Evolutionary conservation across 2,329 filamentous ascomycete genomes (phyloP), one percentile per base, ranked within the genome.

Genomic region (Fusarium oxysporum): DNA sequence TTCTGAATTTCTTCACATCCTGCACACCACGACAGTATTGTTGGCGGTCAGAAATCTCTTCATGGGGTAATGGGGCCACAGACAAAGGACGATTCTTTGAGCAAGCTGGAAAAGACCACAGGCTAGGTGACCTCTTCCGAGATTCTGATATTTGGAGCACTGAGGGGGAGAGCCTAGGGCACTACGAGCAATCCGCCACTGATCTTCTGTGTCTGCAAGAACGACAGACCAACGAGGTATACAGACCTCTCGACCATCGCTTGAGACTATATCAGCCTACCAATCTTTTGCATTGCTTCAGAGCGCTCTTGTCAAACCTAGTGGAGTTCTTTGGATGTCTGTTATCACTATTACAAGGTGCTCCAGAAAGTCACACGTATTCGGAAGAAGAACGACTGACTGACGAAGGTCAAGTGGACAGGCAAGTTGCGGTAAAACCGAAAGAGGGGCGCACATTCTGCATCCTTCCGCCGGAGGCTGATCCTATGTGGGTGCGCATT

Each of bases 391-490:
- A 25, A 25, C 33, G 19, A 37, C 10, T n/a, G 25, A 17, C 33
- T 28, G 48, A 13, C 21, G 32, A 38, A 53, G 33, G 11, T 37
- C n/a, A 19, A 30, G 33, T 38, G n/a, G n/a, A 51, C 32, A 51
- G 48, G 48, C 23, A 51, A 37, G n/a, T 23, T 53, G 48, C 32
- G 16, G 33, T 38, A 25, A 53, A 38, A 25, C 48, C 48, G 48
- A 33, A 53, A 38, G 23, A 53, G 48, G 48, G 48, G 48, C 48
- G 48, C 48, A 53, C 48, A 53, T 53, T 53, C 48, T 53, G 48
- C 33, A 53, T 53, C 38, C 48, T 53, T 53, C 48, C 48, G 5
- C 33, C 48, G n/a, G 23, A 53, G 48, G 33, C 48, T 38, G 48
- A 53, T 53, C 48, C 48, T 38, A 21, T 16, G 16, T 53, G 48